Conservation (phyloP, 2,329 filamentous ascomycete species). For the Calonectria pauciramosa region DNA sequence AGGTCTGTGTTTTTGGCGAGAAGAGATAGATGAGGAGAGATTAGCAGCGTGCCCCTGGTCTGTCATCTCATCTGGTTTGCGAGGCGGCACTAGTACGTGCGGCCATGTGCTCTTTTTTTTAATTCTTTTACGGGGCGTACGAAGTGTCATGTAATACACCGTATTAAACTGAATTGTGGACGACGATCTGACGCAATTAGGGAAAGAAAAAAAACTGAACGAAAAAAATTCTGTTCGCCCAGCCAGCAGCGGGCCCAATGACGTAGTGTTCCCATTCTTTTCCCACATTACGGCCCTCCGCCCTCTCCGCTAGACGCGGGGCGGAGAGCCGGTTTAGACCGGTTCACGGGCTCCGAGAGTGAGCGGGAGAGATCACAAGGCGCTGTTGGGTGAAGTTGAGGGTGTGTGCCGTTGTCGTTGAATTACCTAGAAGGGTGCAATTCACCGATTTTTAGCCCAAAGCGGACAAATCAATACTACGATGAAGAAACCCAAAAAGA, state of each 20-base stretch:
- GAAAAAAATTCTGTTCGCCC: not conserved
- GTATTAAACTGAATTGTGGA: not conserved
- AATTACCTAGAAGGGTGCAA: not conserved
- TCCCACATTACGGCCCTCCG: not conserved
- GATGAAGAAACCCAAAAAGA: not conserved
- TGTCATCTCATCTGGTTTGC: not conserved
- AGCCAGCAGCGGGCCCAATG: constrained; percentile 5
- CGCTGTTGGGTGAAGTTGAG: not conserved
- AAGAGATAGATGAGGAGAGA: not conserved
- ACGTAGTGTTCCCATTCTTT: constrained; percentile 2
- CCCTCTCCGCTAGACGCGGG: not conserved
- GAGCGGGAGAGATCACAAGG: not conserved
- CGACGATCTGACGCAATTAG: too few species aligned
- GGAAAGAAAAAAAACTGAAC: not conserved
- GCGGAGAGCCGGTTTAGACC: constrained; percentile 1
- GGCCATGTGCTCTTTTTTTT: not conserved
- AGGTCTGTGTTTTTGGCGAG: not conserved
- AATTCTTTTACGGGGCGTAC: not conserved
- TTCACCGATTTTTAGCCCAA: not conserved
- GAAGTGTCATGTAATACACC: not conserved
- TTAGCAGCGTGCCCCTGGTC: not conserved
- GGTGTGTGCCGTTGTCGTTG: not conserved
- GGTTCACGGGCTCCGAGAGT: not conserved
- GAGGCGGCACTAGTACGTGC: not conserved
- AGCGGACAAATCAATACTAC: not conserved